A percentile compares a stretch with the other conserved stretches of the same genome.
Conservation (phyloP, 257 asterid species). For the Hygrophila difformis region DNA sequence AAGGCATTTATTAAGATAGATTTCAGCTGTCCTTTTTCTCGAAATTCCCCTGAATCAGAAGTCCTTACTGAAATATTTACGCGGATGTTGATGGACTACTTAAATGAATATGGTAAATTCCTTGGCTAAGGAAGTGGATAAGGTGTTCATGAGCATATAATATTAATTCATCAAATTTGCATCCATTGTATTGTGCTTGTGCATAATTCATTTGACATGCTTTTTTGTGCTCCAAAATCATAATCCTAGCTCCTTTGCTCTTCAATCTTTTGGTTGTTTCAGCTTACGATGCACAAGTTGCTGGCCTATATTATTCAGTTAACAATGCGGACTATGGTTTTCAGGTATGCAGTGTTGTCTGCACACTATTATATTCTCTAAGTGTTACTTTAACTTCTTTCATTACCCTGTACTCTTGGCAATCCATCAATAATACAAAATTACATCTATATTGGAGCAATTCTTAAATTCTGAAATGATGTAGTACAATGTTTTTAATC, state of each 20-base stretch:
- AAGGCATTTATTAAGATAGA: conserved; percentile 84
- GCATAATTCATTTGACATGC: conserved; percentile 3
- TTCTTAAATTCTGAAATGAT: too few species aligned
- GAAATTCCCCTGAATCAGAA: conserved; percentile 77
- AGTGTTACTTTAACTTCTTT: too few species aligned
- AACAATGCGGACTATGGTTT: conserved; percentile 60
- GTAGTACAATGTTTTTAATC: too few species aligned
- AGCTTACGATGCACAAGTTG: conserved; percentile 97
- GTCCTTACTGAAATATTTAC: conserved; percentile 83
- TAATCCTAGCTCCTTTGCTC: conserved; percentile 7
- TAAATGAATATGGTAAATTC: conserved; percentile 84
- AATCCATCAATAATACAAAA: too few species aligned
- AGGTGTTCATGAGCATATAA: conserved; percentile 1
- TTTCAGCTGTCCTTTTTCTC: conserved; percentile 81
- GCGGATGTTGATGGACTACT: conserved; percentile 83
- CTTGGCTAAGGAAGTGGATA: conserved; percentile 9
- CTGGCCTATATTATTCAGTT: conserved; percentile 85
- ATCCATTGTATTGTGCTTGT: conserved; percentile 3
- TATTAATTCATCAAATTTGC: neutral
- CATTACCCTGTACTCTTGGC: too few species aligned
- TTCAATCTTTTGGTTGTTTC: conserved; percentile 24
- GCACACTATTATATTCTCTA: too few species aligned
- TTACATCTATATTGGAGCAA: too few species aligned
- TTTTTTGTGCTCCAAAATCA: conserved; percentile 4
- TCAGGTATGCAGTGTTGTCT: too few species aligned